Conservation (phyloP, 805 yeast species). For the Saccharomycopsis lassenensis region DNA sequence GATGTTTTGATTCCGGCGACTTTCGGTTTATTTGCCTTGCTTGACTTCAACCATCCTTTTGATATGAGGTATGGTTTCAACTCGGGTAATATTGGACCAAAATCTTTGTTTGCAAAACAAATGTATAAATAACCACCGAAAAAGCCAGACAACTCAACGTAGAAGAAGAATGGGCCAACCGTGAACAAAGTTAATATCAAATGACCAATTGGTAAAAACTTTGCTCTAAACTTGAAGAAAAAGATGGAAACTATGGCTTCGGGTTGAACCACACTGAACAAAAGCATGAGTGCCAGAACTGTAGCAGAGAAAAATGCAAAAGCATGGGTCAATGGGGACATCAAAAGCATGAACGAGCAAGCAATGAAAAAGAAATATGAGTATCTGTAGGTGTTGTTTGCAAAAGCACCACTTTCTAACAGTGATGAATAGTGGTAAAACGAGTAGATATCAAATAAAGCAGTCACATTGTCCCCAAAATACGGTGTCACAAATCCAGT, state of each 20-base stretch:
- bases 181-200: neutral
- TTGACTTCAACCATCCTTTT: too few species aligned
- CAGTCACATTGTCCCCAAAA: neutral
- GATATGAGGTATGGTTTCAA: too few species aligned
- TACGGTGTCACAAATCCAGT: slow-evolving; percentile 1
- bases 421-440: slow-evolving; percentile 2
- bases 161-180: neutral
- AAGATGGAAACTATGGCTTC: slow-evolving; percentile 2
- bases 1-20: too few species aligned
- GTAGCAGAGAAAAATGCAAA: neutral
- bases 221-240: slow-evolving; percentile 1
- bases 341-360: neutral
- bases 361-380: slow-evolving; percentile 2
- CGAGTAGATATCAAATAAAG: slow-evolving; percentile 1
- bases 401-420: neutral
- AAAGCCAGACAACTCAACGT: neutral
- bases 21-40: too few species aligned
- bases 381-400: neutral
- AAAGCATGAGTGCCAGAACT: slow-evolving; percentile 1
- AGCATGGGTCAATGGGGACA: neutral
- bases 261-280: neutral
- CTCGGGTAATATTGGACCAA: slow-evolving; percentile 3
- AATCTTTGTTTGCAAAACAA: slow-evolving; percentile 4
- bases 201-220: neutral
- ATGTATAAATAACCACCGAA: slow-evolving; percentile 2